Evolutionary conservation across 2,329 filamentous ascomycete genomes (phyloP).

Genomic region (Alternaria triticina): DNA sequence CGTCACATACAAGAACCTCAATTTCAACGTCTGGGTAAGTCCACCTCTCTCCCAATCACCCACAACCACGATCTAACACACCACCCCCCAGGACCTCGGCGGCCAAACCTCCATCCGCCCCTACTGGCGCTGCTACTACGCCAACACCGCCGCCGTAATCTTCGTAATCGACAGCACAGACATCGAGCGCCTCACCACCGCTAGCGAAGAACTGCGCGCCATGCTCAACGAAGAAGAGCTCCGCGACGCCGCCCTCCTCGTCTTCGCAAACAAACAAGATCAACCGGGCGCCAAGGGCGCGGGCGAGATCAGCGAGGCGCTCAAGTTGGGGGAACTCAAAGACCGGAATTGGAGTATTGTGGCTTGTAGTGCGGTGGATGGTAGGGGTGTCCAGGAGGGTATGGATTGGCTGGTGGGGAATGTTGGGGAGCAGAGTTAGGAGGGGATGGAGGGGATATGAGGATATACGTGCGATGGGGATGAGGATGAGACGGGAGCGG

Average conservation of each 20-base stretch:
- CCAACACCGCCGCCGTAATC: slow-evolving; percentile 96
- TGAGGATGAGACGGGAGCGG: slow-evolving; percentile 1
- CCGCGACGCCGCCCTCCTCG: slow-evolving; percentile 86
- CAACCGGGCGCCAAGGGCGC: slow-evolving; percentile 96
- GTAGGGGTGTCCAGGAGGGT: slow-evolving; percentile 90
- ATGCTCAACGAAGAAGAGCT: slow-evolving; percentile 99
- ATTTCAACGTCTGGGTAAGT: slow-evolving; percentile 97
- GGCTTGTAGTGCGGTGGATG: slow-evolving; percentile 94
- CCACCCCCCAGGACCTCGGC: slow-evolving; percentile 73
- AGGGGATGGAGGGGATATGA: not conserved
- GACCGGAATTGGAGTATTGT: slow-evolving; percentile 99
- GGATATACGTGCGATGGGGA: not conserved
- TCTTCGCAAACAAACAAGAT: slow-evolving; percentile 99
- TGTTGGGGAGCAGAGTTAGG: slow-evolving; percentile 10
- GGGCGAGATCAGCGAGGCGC: slow-evolving; percentile 92
- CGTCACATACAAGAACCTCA: slow-evolving; percentile 96
- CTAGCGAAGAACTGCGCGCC: slow-evolving; percentile 86
- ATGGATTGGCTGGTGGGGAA: slow-evolving; percentile 98
- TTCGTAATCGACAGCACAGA: slow-evolving; percentile 99
- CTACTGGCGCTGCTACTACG: slow-evolving; percentile 99
- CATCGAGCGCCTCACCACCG: slow-evolving; percentile 91
- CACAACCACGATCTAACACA: not conserved
- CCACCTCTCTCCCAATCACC: not conserved
- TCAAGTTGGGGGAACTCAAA: slow-evolving; percentile 87
- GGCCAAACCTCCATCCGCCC: slow-evolving; percentile 98